phyloP scores from a whole-genome alignment of 148 eudicot species.

The Fagopyrum homotropicum region DNA sequence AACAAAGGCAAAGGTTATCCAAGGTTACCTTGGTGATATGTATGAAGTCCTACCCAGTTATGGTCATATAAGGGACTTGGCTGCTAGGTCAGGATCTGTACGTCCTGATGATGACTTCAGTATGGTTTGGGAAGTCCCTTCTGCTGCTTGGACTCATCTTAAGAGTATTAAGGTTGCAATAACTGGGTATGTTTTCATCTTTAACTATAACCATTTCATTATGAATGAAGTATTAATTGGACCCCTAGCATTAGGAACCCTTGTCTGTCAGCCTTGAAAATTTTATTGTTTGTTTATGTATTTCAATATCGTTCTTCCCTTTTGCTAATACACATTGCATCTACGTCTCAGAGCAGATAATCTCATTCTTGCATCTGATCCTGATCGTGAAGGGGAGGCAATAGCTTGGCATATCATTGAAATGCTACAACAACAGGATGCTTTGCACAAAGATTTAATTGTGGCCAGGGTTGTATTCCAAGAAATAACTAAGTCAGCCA shows the following conservation, averaged over 20 bases:
- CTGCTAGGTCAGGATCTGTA: slow-evolving; percentile 92
- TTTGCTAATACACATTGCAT: slow-evolving; percentile 28
- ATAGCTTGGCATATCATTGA: slow-evolving; percentile 98
- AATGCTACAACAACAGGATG: slow-evolving; percentile 82
- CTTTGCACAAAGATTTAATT: slow-evolving; percentile 46
- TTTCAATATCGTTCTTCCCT: neutral
- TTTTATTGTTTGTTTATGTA: neutral
- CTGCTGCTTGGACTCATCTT: slow-evolving; percentile 95
- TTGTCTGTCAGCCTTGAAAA: neutral
- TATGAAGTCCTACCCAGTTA: slow-evolving; percentile 92
- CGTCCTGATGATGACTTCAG: slow-evolving; percentile 94
- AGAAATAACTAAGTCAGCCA: slow-evolving; percentile 83
- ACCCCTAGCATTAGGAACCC: neutral
- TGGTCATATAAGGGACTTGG: slow-evolving; percentile 98
- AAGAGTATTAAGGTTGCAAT: slow-evolving; percentile 90
- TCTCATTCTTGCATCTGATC: slow-evolving; percentile 97
- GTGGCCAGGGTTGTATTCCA: slow-evolving; percentile 88
- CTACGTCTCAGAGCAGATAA: slow-evolving; percentile 69
- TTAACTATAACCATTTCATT: neutral
- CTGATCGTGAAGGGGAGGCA: slow-evolving; percentile 99
- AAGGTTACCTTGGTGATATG: slow-evolving; percentile 94
- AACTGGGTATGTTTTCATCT: slow-evolving; percentile 49
- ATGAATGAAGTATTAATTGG: neutral
- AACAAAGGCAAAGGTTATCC: slow-evolving; percentile 93
- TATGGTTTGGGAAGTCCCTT: slow-evolving; percentile 98